Evolutionary conservation across 768 basidiomycete species (phyloP).

Genomic region (Lepiota brunneoincarnata): DNA sequence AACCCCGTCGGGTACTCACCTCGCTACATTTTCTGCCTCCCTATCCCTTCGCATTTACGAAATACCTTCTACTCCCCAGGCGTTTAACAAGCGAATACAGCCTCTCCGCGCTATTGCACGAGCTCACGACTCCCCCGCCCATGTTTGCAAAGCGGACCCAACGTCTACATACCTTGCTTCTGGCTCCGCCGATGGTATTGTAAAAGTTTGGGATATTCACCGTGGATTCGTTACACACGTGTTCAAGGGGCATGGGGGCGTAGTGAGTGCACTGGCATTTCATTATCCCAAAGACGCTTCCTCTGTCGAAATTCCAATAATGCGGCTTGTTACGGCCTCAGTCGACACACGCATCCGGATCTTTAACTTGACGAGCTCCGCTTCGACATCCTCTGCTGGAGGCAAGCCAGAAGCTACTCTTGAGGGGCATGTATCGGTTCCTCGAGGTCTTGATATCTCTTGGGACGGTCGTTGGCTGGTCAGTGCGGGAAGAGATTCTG

Average conservation of each 20-base stretch:
- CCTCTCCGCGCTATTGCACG: conserved; percentile 75
- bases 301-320: conserved; percentile 45
- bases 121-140: conserved; percentile 93
- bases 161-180: conserved; percentile 91
- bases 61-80: conserved; percentile 49
- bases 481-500: conserved; percentile 90
- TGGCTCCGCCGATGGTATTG: conserved; percentile 93
- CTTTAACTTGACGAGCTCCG: conserved; percentile 77
- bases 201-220: conserved; percentile 93
- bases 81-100: conserved; percentile 49
- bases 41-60: conserved; percentile 83
- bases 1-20: conserved; percentile 69
- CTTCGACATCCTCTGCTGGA: conserved; percentile 50
- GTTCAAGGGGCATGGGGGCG: conserved; percentile 97
- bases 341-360: conserved; percentile 91
- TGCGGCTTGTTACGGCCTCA: conserved; percentile 88
- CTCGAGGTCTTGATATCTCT: conserved; percentile 84
- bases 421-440: conserved; percentile 94
- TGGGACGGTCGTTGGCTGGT: conserved; percentile 86
- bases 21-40: conserved; percentile 80
- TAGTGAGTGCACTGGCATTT: conserved; percentile 88
- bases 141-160: conserved; percentile 81
- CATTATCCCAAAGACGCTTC: conserved; percentile 69
- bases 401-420: conserved; percentile 76
- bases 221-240: conserved; percentile 91